Evolutionary conservation across 2,329 filamentous ascomycete genomes (phyloP).

Genomic region (Colletotrichum trifolii): DNA sequence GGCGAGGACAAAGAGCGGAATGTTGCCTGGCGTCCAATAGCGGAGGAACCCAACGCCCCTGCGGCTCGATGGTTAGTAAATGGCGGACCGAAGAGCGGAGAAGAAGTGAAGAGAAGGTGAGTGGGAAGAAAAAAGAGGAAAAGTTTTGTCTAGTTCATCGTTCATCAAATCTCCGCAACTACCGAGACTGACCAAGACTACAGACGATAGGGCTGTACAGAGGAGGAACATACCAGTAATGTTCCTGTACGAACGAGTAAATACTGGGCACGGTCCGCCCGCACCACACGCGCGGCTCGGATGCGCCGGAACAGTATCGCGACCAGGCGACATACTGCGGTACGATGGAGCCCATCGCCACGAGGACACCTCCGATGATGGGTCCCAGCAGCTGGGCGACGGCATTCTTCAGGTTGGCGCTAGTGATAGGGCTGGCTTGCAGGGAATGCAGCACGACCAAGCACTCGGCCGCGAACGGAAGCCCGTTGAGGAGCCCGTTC

Average conservation of each 20-base stretch:
- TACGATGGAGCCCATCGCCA: conserved; percentile 73
- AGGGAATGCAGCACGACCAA: conserved; percentile 54
- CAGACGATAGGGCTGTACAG: conserved; percentile 22
- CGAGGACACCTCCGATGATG: conserved; percentile 72
- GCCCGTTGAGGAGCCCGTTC: conserved; percentile 87
- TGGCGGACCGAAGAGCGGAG: no score
- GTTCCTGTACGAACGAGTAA: conserved; percentile 86
- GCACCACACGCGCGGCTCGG: conserved; percentile 77
- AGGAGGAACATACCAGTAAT: conserved; percentile 80
- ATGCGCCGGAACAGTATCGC: conserved; percentile 69
- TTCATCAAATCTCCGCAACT: conserved; percentile 26
- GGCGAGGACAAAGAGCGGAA: conserved; percentile 89
- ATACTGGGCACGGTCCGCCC: conserved; percentile 79
- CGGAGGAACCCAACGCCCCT: conserved; percentile 90
- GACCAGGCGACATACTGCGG: conserved; percentile 83
- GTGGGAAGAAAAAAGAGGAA: no score
- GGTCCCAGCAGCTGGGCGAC: conserved; percentile 65
- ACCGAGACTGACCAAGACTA: conserved; percentile 9
- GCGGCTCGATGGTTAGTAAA: conserved; percentile 20
- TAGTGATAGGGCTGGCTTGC: conserved; percentile 43
- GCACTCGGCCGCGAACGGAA: conserved; percentile 76
- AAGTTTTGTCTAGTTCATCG: not conserved
- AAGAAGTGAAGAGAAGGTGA: no score
- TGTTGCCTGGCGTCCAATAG: conserved; percentile 90
- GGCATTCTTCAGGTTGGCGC: conserved; percentile 51